phyloP scores from a whole-genome alignment of 1,284 basidiomycete genomes.

The Schizophyllum amplum region DNA sequence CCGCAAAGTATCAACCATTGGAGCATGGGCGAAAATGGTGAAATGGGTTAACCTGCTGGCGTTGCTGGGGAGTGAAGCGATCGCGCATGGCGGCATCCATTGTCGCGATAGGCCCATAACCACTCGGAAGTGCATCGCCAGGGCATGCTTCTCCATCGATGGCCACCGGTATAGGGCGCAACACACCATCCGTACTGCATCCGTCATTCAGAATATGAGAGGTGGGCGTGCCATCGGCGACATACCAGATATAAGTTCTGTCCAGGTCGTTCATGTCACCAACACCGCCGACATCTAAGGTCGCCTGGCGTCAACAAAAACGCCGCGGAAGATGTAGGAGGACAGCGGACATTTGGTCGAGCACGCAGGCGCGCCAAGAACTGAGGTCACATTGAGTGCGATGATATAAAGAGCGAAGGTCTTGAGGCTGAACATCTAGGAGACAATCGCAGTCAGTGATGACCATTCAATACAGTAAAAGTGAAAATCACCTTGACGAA shows the following conservation, averaged over 20 bases:
- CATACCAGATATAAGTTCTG: background rate
- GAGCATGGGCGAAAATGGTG: background rate
- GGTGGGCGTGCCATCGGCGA: background rate
- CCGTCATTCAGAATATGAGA: background rate
- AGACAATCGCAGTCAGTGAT: background rate
- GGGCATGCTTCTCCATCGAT: background rate
- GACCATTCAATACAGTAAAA: background rate
- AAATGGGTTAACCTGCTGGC: background rate
- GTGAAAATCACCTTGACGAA: background rate
- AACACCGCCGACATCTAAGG: background rate
- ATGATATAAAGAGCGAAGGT: background rate
- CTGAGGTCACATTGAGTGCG: background rate
- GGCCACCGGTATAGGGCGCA: background rate
- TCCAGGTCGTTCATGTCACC: background rate
- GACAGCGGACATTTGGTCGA: background rate
- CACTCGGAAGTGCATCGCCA: background rate
- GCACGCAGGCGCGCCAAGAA: background rate
- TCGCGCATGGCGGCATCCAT: background rate
- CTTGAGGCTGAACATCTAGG: background rate
- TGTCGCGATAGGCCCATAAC: background rate
- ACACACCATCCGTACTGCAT: background rate
- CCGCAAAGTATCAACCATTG: background rate
- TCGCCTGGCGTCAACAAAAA: background rate
- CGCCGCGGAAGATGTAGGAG: background rate
- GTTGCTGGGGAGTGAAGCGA: background rate